Evolutionary conservation across 345 rosid genomes (phyloP), one percentile per base, ranked within the genome.

Genomic region (Anacardium occidentale): DNA sequence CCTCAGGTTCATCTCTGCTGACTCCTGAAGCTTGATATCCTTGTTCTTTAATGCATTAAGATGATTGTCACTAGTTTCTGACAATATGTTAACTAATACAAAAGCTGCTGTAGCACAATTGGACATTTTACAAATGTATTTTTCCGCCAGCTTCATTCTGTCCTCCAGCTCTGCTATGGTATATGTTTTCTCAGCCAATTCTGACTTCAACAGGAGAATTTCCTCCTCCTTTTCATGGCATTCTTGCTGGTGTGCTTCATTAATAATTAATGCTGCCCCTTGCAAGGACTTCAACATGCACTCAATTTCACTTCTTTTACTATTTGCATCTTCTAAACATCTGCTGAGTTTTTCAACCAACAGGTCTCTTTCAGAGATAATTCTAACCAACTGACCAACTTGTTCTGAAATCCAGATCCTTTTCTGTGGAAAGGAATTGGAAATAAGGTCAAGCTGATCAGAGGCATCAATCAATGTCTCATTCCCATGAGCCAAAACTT

Each of bases 331-430:
- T 85, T 92, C 96, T 69, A 95, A 83, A 77, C 91, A 92, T 50
- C 84, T 87, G 47, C 92, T 79, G 50, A 95, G 91, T 76, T 92
- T 94, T 82, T 91, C 89, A 72, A 95, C 91, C 79, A 84, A 73
- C 58, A 82, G 54, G 63, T 95, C 97, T 84, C 85, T 92, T 67
- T 92, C 94, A 42, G 89, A 84, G 42, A 92, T 74, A 55, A 77
- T 79, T 77, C 94, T 80, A 58, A 80, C 79, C 74, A 95, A 74
- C 81, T 77, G 81, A 67, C 92, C 85, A 72, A 92, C 89, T 78
- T 89, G 92, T 78, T 89, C 97, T 69, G 96, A 86, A 73, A 95
- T 88, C 96, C 94, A 88, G 61, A 88, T 79, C 84, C 99, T 88
- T 80, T 75, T 91, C 75, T 91, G 86, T 56, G 94, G 88, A 56